A percentile compares a stretch with the other conserved stretches of the same genome.
These are phyloP conservation scores for Achlya hypogyna DNA, from an alignment of 352 stramenopile genomes.

Conservation along the genomic window DNA sequence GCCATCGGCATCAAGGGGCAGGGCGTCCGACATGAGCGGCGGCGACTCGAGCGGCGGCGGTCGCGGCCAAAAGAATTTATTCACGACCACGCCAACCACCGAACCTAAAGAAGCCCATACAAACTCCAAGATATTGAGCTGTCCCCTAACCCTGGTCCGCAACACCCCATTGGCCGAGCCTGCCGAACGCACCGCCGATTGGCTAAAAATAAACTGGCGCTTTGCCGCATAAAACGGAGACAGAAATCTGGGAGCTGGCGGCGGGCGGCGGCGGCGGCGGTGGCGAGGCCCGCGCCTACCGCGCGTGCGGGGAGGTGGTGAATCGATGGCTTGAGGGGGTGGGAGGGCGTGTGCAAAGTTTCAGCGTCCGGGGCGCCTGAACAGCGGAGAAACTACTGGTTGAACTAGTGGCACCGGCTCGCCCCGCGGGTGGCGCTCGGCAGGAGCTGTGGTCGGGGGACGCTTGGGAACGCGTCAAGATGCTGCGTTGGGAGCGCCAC, in stretches of 20 bases:
- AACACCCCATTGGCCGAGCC: background rate
- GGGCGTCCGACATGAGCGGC: background rate
- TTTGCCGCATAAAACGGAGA: background rate
- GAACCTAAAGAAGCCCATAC: constrained; percentile 6
- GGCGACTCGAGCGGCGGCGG: background rate
- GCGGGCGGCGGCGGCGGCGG: background rate
- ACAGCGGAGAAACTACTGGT: background rate
- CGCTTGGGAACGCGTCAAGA: no score
- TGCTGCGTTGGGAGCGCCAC: no score
- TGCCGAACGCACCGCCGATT: background rate
- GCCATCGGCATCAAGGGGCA: background rate
- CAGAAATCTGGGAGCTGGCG: background rate
- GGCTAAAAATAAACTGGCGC: constrained; percentile 11
- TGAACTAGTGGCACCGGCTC: no score
- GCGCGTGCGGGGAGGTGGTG: background rate
- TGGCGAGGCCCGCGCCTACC: background rate
- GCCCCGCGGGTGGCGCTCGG: no score
- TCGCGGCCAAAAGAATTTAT: background rate
- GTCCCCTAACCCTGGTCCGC: background rate
- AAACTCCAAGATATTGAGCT: background rate
- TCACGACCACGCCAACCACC: background rate
- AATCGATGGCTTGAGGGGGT: background rate
- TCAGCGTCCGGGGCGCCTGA: background rate
- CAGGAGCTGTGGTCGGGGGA: no score
- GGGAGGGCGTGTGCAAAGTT: background rate